These are phyloP conservation scores for Podaxis sp. DNA, from an alignment of 768 basidiomycete species.

Conservation along the genomic window DNA sequence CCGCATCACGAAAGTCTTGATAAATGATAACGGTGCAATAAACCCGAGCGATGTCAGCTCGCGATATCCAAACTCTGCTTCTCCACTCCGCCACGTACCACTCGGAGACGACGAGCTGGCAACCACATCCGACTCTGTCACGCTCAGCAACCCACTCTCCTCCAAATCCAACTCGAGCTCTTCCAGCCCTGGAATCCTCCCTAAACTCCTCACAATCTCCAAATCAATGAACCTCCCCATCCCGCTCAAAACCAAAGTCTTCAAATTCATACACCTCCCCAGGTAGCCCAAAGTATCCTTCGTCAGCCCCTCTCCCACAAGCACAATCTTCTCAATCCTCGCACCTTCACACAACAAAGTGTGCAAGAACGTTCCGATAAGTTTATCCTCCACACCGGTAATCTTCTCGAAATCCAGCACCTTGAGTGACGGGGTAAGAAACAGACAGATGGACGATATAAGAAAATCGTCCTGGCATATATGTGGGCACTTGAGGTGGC, in stretches of 20 bases:
- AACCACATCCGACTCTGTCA: constrained; percentile 9
- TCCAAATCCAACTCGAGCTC: constrained; percentile 30
- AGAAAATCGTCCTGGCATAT: constrained; percentile 31
- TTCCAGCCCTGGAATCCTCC: constrained; percentile 24
- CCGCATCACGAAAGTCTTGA: constrained; percentile 23
- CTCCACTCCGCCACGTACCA: not conserved
- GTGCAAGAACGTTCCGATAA: constrained; percentile 31
- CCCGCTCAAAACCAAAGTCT: constrained; percentile 25
- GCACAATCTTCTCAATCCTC: constrained; percentile 24
- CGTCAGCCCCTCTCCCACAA: constrained; percentile 27
- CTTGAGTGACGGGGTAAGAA: constrained; percentile 31
- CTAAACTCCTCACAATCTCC: constrained; percentile 24
- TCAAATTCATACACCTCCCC: constrained; percentile 22
- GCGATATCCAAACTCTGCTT: constrained; percentile 26
- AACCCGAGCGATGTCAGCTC: constrained; percentile 28
- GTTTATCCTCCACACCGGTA: constrained; percentile 32
- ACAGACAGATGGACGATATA: constrained; percentile 33
- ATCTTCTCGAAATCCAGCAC: constrained; percentile 28
- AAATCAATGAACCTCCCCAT: constrained; percentile 27
- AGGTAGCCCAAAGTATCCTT: constrained; percentile 26
- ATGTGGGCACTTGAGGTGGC: constrained; percentile 28
- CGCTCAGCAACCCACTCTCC: constrained; percentile 9
- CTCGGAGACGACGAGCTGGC: not conserved
- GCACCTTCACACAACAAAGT: constrained; percentile 27
- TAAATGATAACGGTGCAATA: constrained; percentile 25